Evolutionary conservation across 2,329 filamentous ascomycete species (phyloP), one percentile per base, ranked within the genome.

Genomic region (Penicillium sp.): DNA sequence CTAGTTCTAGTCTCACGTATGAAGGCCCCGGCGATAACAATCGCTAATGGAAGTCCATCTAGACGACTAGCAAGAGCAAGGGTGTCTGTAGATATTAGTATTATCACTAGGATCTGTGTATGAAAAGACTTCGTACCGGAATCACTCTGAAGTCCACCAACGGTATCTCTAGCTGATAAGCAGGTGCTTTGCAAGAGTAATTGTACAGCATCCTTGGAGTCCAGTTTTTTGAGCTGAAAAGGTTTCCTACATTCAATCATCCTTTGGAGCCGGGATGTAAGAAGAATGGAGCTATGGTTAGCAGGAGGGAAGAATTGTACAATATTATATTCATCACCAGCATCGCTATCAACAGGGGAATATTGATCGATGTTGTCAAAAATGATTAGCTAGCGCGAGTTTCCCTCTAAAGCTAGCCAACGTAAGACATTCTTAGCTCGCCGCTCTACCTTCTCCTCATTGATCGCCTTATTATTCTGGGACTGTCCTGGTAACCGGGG

Each of bases 21-120:
- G 60, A 80, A 84, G 0, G 78, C 73, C 5, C 80, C 79, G 19
- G 81, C 81, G 16, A 79, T 77, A 4, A 79, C 69, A 16, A 84
- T 74, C 1, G 81, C 81, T 33, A 84, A 74, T 13, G 80, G 80
- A 30, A 82, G 75, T 4, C 81, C 78, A 60, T 80, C 76, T 0
- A 84, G 76, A 52, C 69, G 66, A 37, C 67, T 59, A 1, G 71
- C 71, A 60, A 82, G 73, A 14, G 62, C 19, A 35, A 53, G 25
- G 14, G 70, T 71, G 62, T 70, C 71, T 66, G 51, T 35, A 33
- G 38, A 58, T 42, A n/a, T 71, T 33, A 64, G 62, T 38, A 55
- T 61, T 0, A 58, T 48, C 3, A 6, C 22, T 52, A 25, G 45
- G 4, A 28, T 30, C 13, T 52, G 6, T n/a, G 10, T 6, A 25